Conservation (phyloP, 2,329 filamentous ascomycete genomes). For the Penicillium sumatraense region DNA sequence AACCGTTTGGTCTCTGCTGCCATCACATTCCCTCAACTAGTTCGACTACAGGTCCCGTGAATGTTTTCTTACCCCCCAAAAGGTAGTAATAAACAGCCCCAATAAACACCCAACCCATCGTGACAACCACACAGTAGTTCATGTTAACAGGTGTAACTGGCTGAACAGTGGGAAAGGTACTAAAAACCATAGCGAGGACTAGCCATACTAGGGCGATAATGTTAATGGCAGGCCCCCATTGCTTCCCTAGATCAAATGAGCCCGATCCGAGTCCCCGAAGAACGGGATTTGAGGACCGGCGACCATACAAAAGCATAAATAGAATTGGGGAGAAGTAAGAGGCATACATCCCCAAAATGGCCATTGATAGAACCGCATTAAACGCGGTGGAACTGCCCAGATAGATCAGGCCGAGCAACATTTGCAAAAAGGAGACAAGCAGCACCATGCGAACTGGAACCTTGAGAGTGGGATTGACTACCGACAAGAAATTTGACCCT, state of each 20-base stretch:
- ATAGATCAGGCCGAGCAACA: constrained; percentile 53
- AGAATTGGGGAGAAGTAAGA: constrained; percentile 54
- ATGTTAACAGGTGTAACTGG: constrained; percentile 24
- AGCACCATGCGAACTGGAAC: constrained; percentile 53
- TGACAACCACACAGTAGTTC: constrained; percentile 27
- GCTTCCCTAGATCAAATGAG: constrained; percentile 16
- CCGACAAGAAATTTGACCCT: constrained; percentile 44
- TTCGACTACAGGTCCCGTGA: constrained; percentile 19
- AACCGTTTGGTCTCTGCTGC: background rate
- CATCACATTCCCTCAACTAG: constrained; percentile 16
- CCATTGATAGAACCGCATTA: constrained; percentile 49
- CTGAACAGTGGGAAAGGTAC: constrained; percentile 25
- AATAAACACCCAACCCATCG: constrained; percentile 21
- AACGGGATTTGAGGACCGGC: background rate
- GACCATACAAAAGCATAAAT: constrained; percentile 31
- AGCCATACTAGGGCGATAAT: constrained; percentile 19
- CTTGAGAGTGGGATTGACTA: constrained; percentile 46
- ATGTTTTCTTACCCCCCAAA: constrained; percentile 18
- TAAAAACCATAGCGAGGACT: constrained; percentile 23
- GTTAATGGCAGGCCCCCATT: constrained; percentile 20
- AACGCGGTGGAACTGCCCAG: constrained; percentile 49
- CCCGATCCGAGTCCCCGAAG: constrained; percentile 10
- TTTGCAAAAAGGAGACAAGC: constrained; percentile 50
- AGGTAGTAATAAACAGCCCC: constrained; percentile 24
- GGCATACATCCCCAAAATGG: constrained; percentile 54